phyloP scores from a whole-genome alignment of 805 yeast species.

The Starmerella floricola region DNA sequence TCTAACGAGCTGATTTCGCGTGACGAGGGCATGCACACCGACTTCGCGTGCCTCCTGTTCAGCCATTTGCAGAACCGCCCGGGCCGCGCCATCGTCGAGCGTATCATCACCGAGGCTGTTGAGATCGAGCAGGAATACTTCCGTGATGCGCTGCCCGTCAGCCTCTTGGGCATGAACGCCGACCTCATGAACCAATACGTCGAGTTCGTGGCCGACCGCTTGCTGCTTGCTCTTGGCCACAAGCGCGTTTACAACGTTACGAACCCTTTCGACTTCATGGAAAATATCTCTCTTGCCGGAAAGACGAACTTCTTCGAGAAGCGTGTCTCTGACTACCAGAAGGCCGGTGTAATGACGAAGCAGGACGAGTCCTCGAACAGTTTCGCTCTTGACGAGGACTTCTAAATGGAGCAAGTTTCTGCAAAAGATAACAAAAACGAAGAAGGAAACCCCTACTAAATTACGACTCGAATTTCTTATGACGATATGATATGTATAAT shows the following conservation, averaged over 20 bases:
- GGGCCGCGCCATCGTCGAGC: constrained; percentile 59
- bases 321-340: constrained; percentile 97
- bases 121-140: constrained; percentile 86
- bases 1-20: constrained; percentile 95
- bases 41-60: constrained; percentile 90
- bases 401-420: constrained; percentile 36
- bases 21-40: constrained; percentile 98
- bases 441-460: not conserved
- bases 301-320: constrained; percentile 98
- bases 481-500: constrained; percentile 2
- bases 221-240: constrained; percentile 82
- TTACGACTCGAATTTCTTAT: constrained; percentile 1
- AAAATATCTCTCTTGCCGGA: constrained; percentile 95
- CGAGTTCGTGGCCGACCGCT: constrained; percentile 94
- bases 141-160: constrained; percentile 88
- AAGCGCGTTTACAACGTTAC: constrained; percentile 73
- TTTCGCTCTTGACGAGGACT: constrained; percentile 87
- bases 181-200: constrained; percentile 94
- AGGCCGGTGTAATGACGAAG: constrained; percentile 96
- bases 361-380: constrained; percentile 36
- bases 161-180: constrained; percentile 88
- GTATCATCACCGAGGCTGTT: constrained; percentile 90
- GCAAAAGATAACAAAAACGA: not conserved
- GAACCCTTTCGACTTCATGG: constrained; percentile 98
- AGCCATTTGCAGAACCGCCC: constrained; percentile 90